phyloP scores from a whole-genome alignment of 768 basidiomycete species.

The Leccinum barrowsii region DNA sequence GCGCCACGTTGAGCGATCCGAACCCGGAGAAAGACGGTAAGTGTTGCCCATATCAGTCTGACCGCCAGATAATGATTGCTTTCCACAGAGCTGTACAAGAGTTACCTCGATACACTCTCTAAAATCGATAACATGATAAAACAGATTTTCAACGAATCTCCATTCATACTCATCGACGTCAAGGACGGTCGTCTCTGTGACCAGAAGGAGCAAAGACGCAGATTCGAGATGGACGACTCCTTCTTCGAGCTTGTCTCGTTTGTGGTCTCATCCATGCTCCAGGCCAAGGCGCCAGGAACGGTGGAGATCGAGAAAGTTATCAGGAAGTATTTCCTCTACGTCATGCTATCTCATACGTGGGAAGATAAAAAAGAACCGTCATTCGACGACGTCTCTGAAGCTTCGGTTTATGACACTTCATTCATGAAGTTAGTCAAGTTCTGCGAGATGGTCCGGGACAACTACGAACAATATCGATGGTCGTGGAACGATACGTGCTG shows the following conservation, averaged over 20 bases:
- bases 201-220: background rate
- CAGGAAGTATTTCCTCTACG: background rate
- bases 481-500: conserved; percentile 9
- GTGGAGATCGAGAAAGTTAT: background rate
- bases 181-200: background rate
- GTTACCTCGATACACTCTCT: background rate
- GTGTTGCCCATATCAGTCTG: background rate
- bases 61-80: background rate
- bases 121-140: background rate
- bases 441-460: conserved; percentile 5
- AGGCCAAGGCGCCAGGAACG: background rate
- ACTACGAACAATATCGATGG: conserved; percentile 3
- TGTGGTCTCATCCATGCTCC: background rate
- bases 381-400: background rate
- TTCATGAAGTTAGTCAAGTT: conserved; percentile 10
- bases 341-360: background rate
- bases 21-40: background rate
- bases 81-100: background rate
- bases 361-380: background rate
- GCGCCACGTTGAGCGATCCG: background rate
- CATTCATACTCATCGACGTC: conserved; percentile 13
- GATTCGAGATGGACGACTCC: background rate
- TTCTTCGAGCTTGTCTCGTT: background rate
- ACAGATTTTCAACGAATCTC: background rate
- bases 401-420: background rate